These are phyloP conservation scores for Pleurotus salmoneostramineus DNA, from an alignment of 768 basidiomycete genomes.

Conservation along the genomic window DNA sequence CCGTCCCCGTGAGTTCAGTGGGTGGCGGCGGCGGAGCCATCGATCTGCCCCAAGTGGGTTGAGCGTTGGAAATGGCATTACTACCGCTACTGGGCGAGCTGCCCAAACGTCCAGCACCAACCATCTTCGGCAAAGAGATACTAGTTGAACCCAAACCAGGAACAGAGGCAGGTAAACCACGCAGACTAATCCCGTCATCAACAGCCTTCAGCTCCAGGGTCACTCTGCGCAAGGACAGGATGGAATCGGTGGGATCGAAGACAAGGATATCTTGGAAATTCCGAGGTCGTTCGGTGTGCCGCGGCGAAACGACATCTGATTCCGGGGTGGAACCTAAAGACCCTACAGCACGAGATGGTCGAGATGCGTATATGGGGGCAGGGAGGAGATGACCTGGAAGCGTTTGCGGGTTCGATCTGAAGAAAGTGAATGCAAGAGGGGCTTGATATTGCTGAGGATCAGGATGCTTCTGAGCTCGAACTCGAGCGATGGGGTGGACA, in stretches of 20 bases:
- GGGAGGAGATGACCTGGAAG: constrained; percentile 38
- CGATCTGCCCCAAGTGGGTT: neutral
- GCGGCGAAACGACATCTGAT: constrained; percentile 24
- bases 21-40: constrained; percentile 14
- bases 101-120: constrained; percentile 36
- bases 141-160: constrained; percentile 42
- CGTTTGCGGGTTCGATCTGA: constrained; percentile 30
- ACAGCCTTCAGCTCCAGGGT: constrained; percentile 33
- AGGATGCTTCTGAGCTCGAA: constrained; percentile 32
- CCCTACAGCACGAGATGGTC: constrained; percentile 9
- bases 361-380: constrained; percentile 4
- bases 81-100: constrained; percentile 22
- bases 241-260: constrained; percentile 58
- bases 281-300: constrained; percentile 24
- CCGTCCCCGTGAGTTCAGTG: constrained; percentile 33
- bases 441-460: constrained; percentile 24
- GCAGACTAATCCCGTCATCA: constrained; percentile 19
- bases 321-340: constrained; percentile 20
- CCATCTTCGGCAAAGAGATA: constrained; percentile 56
- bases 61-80: constrained; percentile 7
- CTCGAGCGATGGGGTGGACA: constrained; percentile 51
- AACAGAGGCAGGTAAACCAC: constrained; percentile 24
- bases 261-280: constrained; percentile 66
- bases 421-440: constrained; percentile 55
- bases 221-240: constrained; percentile 53